Evolutionary conservation across 2,329 filamentous ascomycete species (phyloP).

Genomic region (Anthostomella pinea): DNA sequence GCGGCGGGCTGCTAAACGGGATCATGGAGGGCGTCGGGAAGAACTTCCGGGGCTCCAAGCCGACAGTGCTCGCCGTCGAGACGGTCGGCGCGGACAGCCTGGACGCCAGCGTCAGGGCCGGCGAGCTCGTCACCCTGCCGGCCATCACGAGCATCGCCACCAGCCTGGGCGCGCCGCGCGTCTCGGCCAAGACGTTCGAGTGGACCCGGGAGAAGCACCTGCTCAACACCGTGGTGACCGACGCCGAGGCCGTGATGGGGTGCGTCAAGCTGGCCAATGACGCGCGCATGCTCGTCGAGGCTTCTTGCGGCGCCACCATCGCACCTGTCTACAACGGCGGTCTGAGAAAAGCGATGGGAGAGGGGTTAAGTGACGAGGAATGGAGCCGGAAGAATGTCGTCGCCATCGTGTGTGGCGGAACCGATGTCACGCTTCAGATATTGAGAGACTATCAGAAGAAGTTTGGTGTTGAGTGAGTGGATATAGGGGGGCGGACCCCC

Average conservation of each 20-base stretch:
- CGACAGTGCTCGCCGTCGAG: slow-evolving; percentile 68
- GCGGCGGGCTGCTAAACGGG: slow-evolving; percentile 76
- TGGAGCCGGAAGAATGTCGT: slow-evolving; percentile 71
- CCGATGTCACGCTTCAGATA: slow-evolving; percentile 61
- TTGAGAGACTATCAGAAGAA: slow-evolving; percentile 55
- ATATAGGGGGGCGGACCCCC: too few species aligned
- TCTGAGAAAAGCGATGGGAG: slow-evolving; percentile 61
- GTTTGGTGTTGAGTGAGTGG: too few species aligned
- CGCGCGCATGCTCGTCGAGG: slow-evolving; percentile 76
- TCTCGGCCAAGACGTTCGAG: slow-evolving; percentile 65
- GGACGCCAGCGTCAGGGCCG: slow-evolving; percentile 55
- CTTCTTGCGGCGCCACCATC: slow-evolving; percentile 79
- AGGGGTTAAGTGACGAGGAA: slow-evolving; percentile 51
- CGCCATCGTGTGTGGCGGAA: slow-evolving; percentile 80
- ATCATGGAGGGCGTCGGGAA: slow-evolving; percentile 66
- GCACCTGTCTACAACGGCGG: slow-evolving; percentile 62
- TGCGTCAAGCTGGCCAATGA: slow-evolving; percentile 78
- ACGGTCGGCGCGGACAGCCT: slow-evolving; percentile 72
- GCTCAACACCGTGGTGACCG: slow-evolving; percentile 61
- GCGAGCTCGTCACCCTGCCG: slow-evolving; percentile 59
- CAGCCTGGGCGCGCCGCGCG: slow-evolving; percentile 69
- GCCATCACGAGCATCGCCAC: slow-evolving; percentile 74
- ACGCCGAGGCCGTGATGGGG: slow-evolving; percentile 76
- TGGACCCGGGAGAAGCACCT: slow-evolving; percentile 49
- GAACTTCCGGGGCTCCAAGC: slow-evolving; percentile 30